phyloP scores from a whole-genome alignment of 2,329 filamentous ascomycete species.

The Tolypocladium amazonense region DNA sequence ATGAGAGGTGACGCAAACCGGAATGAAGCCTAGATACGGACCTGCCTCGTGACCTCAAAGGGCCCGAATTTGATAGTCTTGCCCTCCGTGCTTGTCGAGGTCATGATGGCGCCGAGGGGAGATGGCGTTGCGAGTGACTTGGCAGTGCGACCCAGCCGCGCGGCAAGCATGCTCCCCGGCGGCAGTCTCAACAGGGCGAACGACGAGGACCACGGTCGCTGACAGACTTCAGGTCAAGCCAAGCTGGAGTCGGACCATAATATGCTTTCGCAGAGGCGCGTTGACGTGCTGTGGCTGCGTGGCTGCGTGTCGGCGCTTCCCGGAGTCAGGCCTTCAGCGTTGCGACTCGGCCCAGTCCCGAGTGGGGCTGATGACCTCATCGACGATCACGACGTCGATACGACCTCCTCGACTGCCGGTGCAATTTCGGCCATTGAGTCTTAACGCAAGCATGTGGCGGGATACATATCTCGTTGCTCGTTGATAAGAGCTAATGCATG shows the following conservation, averaged over 20 bases:
- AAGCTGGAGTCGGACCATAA: background rate
- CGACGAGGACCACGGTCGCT: background rate
- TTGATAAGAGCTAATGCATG: background rate
- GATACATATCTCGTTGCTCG: background rate
- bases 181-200: background rate
- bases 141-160: background rate
- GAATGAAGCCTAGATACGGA: slow-evolving; percentile 20
- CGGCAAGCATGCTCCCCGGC: background rate
- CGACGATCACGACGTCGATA: background rate
- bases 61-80: slow-evolving; percentile 56
- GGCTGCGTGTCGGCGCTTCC: background rate
- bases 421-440: too few species aligned
- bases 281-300: background rate
- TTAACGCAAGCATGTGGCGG: too few species aligned
- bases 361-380: background rate
- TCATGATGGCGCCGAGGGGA: slow-evolving; percentile 16
- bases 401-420: too few species aligned
- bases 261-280: background rate
- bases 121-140: slow-evolving; percentile 3
- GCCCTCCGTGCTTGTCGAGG: slow-evolving; percentile 13
- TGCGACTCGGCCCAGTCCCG: background rate
- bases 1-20: too few species aligned
- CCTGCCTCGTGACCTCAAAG: slow-evolving; percentile 67
- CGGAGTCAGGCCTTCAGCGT: background rate
- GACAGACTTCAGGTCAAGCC: background rate